Conservation (phyloP, 2,329 filamentous ascomycete genomes). For the Neofusicoccum laricinum region DNA sequence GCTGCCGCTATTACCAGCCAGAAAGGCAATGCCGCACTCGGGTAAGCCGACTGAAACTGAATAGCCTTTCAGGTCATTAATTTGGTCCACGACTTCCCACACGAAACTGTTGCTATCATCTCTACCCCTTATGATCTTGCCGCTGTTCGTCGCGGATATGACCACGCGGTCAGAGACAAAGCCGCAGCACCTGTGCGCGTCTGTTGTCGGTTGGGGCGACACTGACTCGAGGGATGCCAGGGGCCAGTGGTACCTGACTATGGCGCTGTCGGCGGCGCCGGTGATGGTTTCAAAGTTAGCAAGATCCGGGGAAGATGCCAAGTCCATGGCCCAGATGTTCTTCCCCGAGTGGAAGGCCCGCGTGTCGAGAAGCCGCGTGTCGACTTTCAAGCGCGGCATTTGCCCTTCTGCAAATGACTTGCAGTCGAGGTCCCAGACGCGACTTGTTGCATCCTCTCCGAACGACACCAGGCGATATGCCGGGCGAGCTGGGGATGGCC, state of each 20-base stretch:
- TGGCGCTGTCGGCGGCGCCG: conserved; percentile 79
- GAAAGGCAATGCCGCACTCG: conserved; percentile 38
- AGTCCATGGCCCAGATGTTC: conserved; percentile 78
- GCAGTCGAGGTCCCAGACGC: conserved; percentile 58
- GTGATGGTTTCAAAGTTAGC: conserved; percentile 41
- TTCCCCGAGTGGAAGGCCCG: conserved; percentile 75
- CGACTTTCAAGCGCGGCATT: conserved; percentile 20
- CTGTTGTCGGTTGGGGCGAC: conserved; percentile 4
- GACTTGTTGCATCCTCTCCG: conserved; percentile 78
- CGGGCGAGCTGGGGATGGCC: background rate
- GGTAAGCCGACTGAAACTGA: conserved; percentile 43
- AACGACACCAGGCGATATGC: conserved; percentile 62
- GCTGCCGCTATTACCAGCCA: conserved; percentile 46
- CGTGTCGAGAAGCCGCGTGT: conserved; percentile 53
- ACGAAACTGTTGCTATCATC: background rate
- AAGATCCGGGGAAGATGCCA: conserved; percentile 17
- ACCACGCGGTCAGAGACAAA: conserved; percentile 6
- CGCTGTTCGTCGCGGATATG: conserved; percentile 52
- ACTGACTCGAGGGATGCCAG: background rate
- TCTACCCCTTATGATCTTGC: conserved; percentile 44
- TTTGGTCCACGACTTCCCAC: conserved; percentile 30
- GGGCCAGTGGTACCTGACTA: conserved; percentile 32
- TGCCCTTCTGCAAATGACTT: conserved; percentile 2
- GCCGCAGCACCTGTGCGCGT: conserved; percentile 9
- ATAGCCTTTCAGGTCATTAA: conserved; percentile 46